phyloP scores from a whole-genome alignment of 2,329 filamentous ascomycete genomes.

The Exserohilum rostratum region DNA sequence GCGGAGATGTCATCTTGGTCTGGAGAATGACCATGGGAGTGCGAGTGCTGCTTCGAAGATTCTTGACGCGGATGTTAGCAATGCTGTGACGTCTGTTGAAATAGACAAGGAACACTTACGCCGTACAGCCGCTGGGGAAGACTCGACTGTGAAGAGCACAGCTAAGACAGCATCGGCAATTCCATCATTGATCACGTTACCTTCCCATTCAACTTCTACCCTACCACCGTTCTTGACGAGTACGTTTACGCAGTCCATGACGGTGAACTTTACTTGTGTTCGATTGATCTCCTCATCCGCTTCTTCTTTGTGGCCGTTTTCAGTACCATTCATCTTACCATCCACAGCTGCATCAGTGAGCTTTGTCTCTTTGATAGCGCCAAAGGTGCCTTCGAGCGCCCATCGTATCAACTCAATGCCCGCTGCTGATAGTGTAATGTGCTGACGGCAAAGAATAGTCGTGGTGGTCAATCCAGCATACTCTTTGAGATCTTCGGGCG shows the following conservation, averaged over 20 bases:
- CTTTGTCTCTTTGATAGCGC: constrained; percentile 64
- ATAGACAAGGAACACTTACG: constrained; percentile 61
- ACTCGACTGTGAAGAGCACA: constrained; percentile 89
- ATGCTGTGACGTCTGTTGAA: background rate
- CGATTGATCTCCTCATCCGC: constrained; percentile 69
- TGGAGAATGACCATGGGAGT: constrained; percentile 23
- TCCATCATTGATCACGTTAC: constrained; percentile 95
- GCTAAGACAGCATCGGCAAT: constrained; percentile 98
- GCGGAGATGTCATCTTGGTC: constrained; percentile 12
- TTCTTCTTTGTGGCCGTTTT: constrained; percentile 54
- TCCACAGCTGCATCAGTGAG: constrained; percentile 41
- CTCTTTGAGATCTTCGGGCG: constrained; percentile 91
- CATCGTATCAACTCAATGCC: constrained; percentile 91
- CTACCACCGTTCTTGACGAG: constrained; percentile 77
- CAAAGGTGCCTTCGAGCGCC: constrained; percentile 94
- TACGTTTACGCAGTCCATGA: constrained; percentile 93
- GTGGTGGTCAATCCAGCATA: constrained; percentile 97
- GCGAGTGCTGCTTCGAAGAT: constrained; percentile 45
- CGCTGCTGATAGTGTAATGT: constrained; percentile 83
- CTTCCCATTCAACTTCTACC: constrained; percentile 94
- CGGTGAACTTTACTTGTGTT: constrained; percentile 62
- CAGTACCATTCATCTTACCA: constrained; percentile 49
- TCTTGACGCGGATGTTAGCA: constrained; percentile 26
- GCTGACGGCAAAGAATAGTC: constrained; percentile 90
- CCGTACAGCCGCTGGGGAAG: constrained; percentile 91